Evolutionary conservation across 78 protist genomes (phyloP).

Genomic region (Dictyostelium purpureum): DNA sequence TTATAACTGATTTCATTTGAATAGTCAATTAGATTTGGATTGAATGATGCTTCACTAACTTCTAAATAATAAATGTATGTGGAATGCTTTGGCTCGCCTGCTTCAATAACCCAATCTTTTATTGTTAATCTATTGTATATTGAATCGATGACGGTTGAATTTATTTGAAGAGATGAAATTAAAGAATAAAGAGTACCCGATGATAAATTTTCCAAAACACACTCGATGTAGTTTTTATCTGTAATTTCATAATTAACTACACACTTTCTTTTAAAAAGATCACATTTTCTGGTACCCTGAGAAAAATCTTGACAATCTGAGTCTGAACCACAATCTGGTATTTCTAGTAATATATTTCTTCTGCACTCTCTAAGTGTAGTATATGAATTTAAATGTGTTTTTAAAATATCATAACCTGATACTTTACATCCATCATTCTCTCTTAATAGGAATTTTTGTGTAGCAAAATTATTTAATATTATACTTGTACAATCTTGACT

Average conservation of each 20-base stretch:
- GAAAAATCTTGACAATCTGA: not conserved
- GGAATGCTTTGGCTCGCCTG: not conserved
- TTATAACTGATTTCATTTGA: not conserved
- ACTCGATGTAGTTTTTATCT: not conserved
- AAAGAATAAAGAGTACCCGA: not conserved
- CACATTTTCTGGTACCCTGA: not conserved
- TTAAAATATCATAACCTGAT: not conserved
- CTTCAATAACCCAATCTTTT: not conserved
- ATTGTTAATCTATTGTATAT: not conserved
- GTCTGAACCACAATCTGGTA: not conserved
- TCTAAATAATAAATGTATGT: not conserved
- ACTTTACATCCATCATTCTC: not conserved
- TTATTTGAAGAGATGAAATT: not conserved
- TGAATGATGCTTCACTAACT: not conserved
- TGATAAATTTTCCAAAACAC: not conserved
- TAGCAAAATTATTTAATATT: not conserved
- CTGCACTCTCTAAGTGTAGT: conserved; percentile 6
- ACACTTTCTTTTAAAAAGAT: not conserved
- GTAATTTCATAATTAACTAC: not conserved
- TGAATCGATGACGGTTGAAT: not conserved
- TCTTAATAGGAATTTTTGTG: not conserved
- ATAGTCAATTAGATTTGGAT: not conserved
- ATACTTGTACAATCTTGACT: not conserved
- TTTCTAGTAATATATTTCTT: not conserved
- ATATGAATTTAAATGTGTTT: not conserved